A percentile compares a stretch with the other conserved stretches of the same genome.
phyloP scores from a whole-genome alignment of 164 flowering plant genomes.

The Cinnamomum micranthum region DNA sequence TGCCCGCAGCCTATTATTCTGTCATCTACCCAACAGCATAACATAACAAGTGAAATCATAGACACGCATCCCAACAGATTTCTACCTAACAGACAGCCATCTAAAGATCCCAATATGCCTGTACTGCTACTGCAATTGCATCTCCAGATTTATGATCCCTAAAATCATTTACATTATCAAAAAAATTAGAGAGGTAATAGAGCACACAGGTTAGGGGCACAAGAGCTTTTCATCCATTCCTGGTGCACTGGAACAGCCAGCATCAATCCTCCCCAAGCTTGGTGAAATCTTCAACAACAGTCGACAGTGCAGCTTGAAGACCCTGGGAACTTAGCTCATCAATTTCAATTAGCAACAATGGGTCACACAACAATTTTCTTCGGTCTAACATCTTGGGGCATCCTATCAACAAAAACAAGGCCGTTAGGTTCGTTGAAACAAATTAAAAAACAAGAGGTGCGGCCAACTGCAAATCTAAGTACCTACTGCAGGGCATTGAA shows the following conservation, averaged over 20 bases:
- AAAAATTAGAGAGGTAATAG: neutral
- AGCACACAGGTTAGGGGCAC: neutral
- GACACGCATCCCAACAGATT: no score
- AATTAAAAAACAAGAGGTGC: neutral
- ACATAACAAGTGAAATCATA: no score
- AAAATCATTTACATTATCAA: neutral
- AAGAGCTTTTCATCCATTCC: neutral
- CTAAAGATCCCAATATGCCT: no score
- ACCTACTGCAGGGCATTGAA: constrained; percentile 81
- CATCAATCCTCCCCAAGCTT: constrained; percentile 38
- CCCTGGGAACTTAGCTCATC: constrained; percentile 62
- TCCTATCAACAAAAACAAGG: constrained; percentile 29
- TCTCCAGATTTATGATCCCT: neutral
- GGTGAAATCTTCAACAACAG: constrained; percentile 68
- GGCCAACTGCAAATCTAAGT: neutral
- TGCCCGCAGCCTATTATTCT: no score
- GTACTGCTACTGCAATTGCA: neutral
- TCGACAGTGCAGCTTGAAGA: constrained; percentile 28
- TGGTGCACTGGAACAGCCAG: neutral
- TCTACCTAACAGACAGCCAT: no score
- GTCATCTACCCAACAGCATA: no score
- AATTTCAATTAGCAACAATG: constrained; percentile 60
- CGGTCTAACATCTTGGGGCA: constrained; percentile 59
- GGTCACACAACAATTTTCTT: constrained; percentile 56
- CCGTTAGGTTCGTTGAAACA: neutral